Evolutionary conservation across 768 basidiomycete genomes (phyloP), one percentile per base, ranked within the genome.

Genomic region (Leccinum imitatum): DNA sequence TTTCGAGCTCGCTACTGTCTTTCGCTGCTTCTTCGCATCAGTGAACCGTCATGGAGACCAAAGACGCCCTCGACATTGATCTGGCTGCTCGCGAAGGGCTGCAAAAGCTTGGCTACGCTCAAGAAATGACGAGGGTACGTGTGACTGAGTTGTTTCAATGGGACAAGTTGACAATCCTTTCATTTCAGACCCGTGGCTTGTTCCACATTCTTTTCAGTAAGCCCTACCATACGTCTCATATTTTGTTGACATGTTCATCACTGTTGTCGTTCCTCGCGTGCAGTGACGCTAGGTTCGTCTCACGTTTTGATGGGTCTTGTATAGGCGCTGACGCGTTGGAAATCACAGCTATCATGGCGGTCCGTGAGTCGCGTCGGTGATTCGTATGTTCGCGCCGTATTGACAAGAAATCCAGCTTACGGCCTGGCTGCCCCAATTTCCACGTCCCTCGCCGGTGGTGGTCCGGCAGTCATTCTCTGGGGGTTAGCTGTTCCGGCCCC

Each of bases 381-480:
- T 48, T 3, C 44, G 46, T 10, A 13, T 27, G 23, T 25, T 23
- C 25, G 19, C 21, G 23, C 33, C 54, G 3, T 19, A 19, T 55
- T 66, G 60, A 66, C 54, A n/a, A 10, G 51, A 50, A 41, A 11
- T 25, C 4, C 56, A 86, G 84, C 84, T 7, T 86, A 78, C 59
- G 82, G 80, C 17, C 77, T 86, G n/a, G 73, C 80, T 6, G 79
- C 83, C 1, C 85, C 85, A 15, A 78, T 86, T 50, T 80, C 80
- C 1, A 86, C 85, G 0, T 81, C 81, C 13, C 73, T 86, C 5
- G 72, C 80, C 3, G 82, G 76, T 17, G 84, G 85, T 37, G 84
- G 84, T 3, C 82, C 84, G 3, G 83, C 74, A 0, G 80, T 80
- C 1, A 83, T 85, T n/a, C 67, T 85, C 21, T 85, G 84, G 84